These are phyloP conservation scores for Populus hybrid DNA, from an alignment of 441 rosid genomes.

Conservation along the genomic window DNA sequence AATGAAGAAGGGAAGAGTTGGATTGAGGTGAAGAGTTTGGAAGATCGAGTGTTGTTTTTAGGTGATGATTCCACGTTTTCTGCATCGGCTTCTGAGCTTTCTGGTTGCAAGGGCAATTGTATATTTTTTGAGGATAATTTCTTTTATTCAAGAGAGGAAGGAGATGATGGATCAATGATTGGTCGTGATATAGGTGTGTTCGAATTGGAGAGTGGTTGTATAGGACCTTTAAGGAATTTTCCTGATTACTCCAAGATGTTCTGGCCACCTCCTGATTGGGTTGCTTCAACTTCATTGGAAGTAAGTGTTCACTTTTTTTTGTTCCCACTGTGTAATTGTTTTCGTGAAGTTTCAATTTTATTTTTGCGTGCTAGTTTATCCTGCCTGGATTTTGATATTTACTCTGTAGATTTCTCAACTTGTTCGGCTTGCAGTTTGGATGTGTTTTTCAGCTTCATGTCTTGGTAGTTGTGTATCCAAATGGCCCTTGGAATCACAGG, in stretches of 20 bases:
- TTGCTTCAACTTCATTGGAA: slow-evolving; percentile 31
- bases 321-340: not conserved
- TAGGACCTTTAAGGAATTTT: slow-evolving; percentile 42
- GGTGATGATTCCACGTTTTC: slow-evolving; percentile 82
- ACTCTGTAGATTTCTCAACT: not conserved
- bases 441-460: not conserved
- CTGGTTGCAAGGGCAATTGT: slow-evolving; percentile 48
- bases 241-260: slow-evolving; percentile 56
- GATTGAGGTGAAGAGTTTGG: slow-evolving; percentile 51
- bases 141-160: slow-evolving; percentile 33
- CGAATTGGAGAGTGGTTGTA: slow-evolving; percentile 55
- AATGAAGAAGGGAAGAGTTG: slow-evolving; percentile 43
- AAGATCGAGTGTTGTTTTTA: slow-evolving; percentile 59
- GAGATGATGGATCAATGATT: slow-evolving; percentile 9
- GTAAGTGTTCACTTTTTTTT: slow-evolving; percentile 36
- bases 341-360: not conserved
- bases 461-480: not conserved
- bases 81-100: slow-evolving; percentile 46
- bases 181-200: slow-evolving; percentile 61
- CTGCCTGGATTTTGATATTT: not conserved
- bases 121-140: slow-evolving; percentile 60
- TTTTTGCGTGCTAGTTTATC: not conserved
- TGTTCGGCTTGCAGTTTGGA: not conserved
- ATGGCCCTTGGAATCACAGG: not conserved
- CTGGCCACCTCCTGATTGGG: slow-evolving; percentile 86